Evolutionary conservation across 1,284 basidiomycete genomes (phyloP).

Genomic region (Cutaneotrichosporon cavernicola): DNA sequence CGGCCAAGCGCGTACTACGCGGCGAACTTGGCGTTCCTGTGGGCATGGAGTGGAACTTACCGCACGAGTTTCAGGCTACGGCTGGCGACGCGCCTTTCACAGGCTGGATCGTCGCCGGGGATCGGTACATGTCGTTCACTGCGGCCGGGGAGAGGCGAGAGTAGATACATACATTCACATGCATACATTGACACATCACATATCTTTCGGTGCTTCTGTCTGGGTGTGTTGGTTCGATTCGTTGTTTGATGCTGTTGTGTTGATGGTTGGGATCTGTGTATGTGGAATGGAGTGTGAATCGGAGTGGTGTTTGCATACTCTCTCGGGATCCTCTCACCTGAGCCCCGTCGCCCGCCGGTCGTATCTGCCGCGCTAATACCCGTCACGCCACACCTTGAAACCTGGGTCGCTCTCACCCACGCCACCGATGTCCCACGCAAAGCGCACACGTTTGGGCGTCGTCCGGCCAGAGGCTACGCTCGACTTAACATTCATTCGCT

Average conservation of each 20-base stretch:
- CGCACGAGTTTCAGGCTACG: conserved; percentile 18
- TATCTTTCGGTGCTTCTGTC: neutral
- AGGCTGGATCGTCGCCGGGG: conserved; percentile 64
- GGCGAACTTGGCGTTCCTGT: conserved; percentile 42
- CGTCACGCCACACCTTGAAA: conserved; percentile 41
- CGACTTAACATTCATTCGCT: conserved; percentile 22
- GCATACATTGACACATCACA: conserved; percentile 10
- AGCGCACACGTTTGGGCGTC: conserved; percentile 23
- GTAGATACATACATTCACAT: neutral
- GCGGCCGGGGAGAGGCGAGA: neutral
- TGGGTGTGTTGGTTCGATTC: neutral
- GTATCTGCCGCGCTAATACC: conserved; percentile 21
- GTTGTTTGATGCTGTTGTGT: neutral
- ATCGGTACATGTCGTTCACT: conserved; percentile 59
- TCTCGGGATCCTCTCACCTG: neutral
- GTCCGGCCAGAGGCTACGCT: conserved; percentile 34
- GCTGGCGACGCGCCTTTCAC: conserved; percentile 55
- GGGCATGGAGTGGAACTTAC: conserved; percentile 15
- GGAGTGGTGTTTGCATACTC: neutral
- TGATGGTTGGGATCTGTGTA: neutral
- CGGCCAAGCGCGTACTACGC: conserved; percentile 57
- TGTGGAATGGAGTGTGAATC: neutral
- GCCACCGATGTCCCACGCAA: conserved; percentile 16
- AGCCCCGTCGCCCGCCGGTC: neutral
- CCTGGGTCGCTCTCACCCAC: conserved; percentile 29